Percentiles rank a stretch among this genome's conserved stretches.
phyloP scores from a whole-genome alignment of 139 green algal genomes.

The Micractinium sp. region DNA sequence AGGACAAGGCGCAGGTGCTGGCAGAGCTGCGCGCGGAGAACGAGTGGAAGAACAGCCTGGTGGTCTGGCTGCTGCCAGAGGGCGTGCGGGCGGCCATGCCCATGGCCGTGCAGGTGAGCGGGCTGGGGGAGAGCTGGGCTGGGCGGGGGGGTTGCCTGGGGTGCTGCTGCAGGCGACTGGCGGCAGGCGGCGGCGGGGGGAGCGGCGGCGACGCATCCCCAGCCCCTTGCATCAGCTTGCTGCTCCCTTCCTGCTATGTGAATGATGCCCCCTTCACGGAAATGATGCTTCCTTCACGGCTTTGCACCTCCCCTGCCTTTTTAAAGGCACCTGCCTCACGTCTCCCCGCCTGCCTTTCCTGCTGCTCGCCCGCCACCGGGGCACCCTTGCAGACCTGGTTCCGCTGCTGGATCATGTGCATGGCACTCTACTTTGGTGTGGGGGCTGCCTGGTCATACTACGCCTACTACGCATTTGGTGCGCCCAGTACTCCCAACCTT shows the following conservation, averaged over 20 bases:
- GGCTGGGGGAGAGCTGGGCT: neutral
- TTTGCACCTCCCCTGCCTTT: too few species aligned
- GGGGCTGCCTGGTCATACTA: conserved; percentile 82
- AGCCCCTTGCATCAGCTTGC: too few species aligned
- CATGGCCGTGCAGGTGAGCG: conserved; percentile 46
- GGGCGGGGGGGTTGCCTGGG: neutral
- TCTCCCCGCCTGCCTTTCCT: neutral
- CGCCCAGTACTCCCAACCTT: neutral
- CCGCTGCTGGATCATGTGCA: conserved; percentile 77
- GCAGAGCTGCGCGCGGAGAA: conserved; percentile 72
- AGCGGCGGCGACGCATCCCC: too few species aligned
- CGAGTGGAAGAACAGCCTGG: conserved; percentile 85
- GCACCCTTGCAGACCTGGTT: conserved; percentile 66
- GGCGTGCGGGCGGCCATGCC: conserved; percentile 48
- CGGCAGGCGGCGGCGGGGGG: too few species aligned
- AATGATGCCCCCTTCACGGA: too few species aligned
- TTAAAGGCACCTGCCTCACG: neutral
- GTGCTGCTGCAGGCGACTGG: too few species aligned
- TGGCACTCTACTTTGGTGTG: conserved; percentile 78
- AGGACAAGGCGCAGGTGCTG: conserved; percentile 44
- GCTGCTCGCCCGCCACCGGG: neutral
- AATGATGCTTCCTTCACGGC: too few species aligned
- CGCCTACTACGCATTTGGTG: conserved; percentile 79
- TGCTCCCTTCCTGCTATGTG: too few species aligned
- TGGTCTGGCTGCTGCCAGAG: conserved; percentile 55